phyloP scores from a whole-genome alignment of 108 stramenopile genomes.

The Schizochytrium sp. region DNA sequence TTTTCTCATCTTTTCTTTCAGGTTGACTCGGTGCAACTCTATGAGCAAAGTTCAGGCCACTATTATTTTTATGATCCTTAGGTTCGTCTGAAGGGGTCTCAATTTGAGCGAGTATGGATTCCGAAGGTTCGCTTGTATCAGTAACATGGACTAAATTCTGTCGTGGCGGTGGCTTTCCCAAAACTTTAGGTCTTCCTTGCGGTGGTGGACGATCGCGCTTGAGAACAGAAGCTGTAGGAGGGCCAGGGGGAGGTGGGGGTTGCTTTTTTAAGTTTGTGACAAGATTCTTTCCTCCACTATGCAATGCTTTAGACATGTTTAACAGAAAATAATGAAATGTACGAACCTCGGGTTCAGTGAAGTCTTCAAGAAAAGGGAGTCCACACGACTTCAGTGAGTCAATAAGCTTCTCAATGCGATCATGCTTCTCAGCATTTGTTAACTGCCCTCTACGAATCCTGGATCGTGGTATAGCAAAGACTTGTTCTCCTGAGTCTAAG shows the following conservation, averaged over 20 bases:
- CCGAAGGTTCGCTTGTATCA: background rate
- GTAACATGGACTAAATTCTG: background rate
- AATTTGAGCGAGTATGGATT: background rate
- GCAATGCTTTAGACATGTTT: background rate
- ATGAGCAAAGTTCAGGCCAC: no score
- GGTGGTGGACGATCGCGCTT: background rate
- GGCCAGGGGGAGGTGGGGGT: background rate
- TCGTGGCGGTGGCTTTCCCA: background rate
- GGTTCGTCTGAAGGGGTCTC: background rate
- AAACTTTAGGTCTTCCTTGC: background rate
- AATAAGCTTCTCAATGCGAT: background rate
- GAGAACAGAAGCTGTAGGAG: background rate
- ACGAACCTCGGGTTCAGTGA: background rate
- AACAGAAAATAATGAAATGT: background rate
- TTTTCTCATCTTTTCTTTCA: no score
- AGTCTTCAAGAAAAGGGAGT: background rate
- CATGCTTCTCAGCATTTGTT: background rate
- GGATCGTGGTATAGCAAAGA: background rate
- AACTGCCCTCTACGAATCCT: background rate
- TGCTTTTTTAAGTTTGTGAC: background rate
- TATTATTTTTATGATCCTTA: no score
- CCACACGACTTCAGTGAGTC: background rate
- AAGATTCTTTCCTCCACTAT: background rate
- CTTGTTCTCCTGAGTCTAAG: background rate
- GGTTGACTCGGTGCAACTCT: no score